Evolutionary conservation across 257 asterid species (phyloP).

Genomic region (Przewalskia tangutica): DNA sequence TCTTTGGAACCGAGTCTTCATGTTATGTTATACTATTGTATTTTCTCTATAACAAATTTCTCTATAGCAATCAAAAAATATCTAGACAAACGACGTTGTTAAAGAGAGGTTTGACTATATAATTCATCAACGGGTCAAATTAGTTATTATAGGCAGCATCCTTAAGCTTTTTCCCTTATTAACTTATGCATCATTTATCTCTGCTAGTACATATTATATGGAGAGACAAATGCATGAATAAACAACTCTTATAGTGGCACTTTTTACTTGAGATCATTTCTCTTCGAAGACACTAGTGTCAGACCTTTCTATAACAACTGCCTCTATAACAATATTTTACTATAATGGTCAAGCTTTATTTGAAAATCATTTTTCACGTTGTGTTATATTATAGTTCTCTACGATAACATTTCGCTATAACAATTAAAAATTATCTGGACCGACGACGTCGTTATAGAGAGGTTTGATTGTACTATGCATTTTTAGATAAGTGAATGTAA

Average conservation of each 20-base stretch:
- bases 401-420: no score
- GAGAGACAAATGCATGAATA: neutral
- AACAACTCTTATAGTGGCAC: neutral
- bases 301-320: neutral
- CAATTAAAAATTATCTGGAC: no score
- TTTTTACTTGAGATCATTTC: neutral
- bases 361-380: neutral
- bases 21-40: neutral
- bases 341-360: neutral
- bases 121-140: no score
- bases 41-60: neutral
- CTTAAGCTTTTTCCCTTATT: neutral
- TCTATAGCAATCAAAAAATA: neutral
- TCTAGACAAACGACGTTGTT: neutral
- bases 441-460: no score
- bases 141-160: neutral
- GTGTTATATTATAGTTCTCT: neutral
- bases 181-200: neutral
- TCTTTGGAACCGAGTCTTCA: neutral
- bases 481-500: neutral
- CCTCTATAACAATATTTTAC: neutral
- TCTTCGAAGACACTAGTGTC: neutral
- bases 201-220: neutral
- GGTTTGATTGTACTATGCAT: neutral
- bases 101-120: neutral